phyloP scores from a whole-genome alignment of 2,329 filamentous ascomycete species.

The Clathrospora elynae region DNA sequence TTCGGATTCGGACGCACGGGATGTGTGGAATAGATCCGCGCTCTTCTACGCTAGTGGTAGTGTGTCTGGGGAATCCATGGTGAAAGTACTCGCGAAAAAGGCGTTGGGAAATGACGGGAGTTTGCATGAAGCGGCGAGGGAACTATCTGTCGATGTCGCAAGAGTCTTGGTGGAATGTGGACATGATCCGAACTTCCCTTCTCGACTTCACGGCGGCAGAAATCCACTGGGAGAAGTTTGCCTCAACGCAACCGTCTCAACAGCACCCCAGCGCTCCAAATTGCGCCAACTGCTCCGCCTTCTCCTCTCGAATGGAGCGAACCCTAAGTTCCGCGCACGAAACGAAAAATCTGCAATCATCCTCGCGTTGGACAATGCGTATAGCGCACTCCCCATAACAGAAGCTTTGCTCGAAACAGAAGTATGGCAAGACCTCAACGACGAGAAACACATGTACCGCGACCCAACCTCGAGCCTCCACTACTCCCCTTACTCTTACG shows the following conservation, averaged over 20 bases:
- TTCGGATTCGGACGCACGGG: conserved; percentile 64
- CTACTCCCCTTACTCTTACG: conserved; percentile 70
- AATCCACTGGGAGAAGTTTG: conserved; percentile 69
- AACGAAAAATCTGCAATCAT: conserved; percentile 64
- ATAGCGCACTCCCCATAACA: conserved; percentile 61
- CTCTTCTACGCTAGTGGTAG: conserved; percentile 65
- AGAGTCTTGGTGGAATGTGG: conserved; percentile 62
- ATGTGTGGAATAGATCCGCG: conserved; percentile 63
- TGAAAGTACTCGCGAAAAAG: conserved; percentile 58
- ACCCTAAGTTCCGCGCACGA: conserved; percentile 59
- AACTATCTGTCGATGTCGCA: conserved; percentile 63
- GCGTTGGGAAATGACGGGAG: conserved; percentile 68
- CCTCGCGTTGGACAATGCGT: conserved; percentile 62
- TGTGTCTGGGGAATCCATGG: conserved; percentile 32
- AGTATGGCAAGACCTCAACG: conserved; percentile 69
- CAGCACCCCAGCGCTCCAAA: conserved; percentile 36
- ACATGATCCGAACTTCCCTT: conserved; percentile 69
- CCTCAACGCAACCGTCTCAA: conserved; percentile 58
- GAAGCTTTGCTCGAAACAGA: conserved; percentile 65
- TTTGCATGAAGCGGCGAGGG: conserved; percentile 67
- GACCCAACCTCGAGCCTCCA: conserved; percentile 55
- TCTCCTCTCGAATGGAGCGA: conserved; percentile 62
- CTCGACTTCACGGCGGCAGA: conserved; percentile 64
- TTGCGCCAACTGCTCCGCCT: conserved; percentile 58
- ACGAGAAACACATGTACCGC: conserved; percentile 55